phyloP scores from a whole-genome alignment of 345 rosid species.

The Eucalyptus polyanthemos region DNA sequence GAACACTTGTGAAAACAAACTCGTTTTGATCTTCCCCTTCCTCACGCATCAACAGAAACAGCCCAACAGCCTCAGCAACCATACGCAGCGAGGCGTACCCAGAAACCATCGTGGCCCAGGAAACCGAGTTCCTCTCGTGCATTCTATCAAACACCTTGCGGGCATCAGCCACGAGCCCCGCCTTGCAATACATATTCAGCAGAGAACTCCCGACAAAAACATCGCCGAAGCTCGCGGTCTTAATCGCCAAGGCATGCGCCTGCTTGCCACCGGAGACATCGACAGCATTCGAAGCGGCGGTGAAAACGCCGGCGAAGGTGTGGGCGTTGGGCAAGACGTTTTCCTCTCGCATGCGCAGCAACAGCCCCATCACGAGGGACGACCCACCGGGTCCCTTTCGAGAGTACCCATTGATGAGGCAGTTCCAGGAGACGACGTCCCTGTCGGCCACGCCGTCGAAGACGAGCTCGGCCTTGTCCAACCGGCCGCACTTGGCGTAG shows the following conservation, averaged over 20 bases:
- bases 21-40: conserved; percentile 39
- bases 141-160: conserved; percentile 34
- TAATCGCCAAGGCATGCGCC: conserved; percentile 55
- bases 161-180: conserved; percentile 30
- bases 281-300: conserved; percentile 35
- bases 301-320: conserved; percentile 65
- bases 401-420: conserved; percentile 67
- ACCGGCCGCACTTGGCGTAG: conserved; percentile 51
- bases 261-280: conserved; percentile 33
- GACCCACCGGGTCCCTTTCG: conserved; percentile 38
- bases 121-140: conserved; percentile 37
- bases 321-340: conserved; percentile 60
- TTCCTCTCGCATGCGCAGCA: conserved; percentile 52
- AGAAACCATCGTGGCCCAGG: conserved; percentile 40
- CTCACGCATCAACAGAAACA: conserved; percentile 21
- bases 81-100: conserved; percentile 10
- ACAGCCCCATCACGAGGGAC: conserved; percentile 31
- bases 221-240: conserved; percentile 41
- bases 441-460: conserved; percentile 36
- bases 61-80: conserved; percentile 21
- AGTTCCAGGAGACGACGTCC: conserved; percentile 78
- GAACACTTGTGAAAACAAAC: conserved; percentile 55
- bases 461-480: conserved; percentile 35
- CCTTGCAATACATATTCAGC: conserved; percentile 56
- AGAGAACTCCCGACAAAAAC: conserved; percentile 77